Conservation (phyloP, 805 yeast species). For the Metschnikowia proteae region DNA sequence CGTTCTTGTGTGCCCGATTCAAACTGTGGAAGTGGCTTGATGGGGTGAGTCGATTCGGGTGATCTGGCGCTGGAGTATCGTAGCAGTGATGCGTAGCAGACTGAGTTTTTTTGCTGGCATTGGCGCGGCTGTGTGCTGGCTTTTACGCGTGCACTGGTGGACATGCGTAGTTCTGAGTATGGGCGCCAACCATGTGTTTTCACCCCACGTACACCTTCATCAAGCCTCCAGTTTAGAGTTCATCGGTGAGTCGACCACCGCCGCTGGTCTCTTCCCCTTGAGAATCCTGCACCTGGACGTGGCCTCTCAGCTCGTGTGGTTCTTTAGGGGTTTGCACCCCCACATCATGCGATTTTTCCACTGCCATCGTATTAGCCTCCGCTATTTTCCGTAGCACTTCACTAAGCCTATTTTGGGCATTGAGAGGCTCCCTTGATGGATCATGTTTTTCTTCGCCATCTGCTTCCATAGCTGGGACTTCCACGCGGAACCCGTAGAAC, state of each 20-base stretch:
- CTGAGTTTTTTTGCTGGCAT: not conserved
- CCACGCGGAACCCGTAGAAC: constrained; percentile 6
- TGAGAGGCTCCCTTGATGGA: too few relatives aligned
- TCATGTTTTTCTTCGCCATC: not conserved
- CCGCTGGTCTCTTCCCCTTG: too few relatives aligned
- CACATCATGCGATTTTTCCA: not conserved
- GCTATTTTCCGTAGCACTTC: not conserved
- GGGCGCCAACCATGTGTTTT: not conserved
- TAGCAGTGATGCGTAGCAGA: not conserved
- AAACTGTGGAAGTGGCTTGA: not conserved
- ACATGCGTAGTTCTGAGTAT: constrained; percentile 1
- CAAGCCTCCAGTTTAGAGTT: too few relatives aligned
- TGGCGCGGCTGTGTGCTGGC: not conserved
- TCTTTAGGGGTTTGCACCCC: not conserved
- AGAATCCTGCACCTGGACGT: too few relatives aligned
- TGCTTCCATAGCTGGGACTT: not conserved
- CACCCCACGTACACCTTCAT: too few relatives aligned
- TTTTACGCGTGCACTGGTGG: not conserved
- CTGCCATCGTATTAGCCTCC: not conserved
- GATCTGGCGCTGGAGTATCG: not conserved
- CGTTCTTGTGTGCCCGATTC: not conserved
- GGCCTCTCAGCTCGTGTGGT: too few relatives aligned
- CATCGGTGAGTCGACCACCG: too few relatives aligned
- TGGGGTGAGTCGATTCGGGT: not conserved
- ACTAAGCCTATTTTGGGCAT: not conserved